Evolutionary conservation across 352 stramenopile species (phyloP).

Genomic region (Phytophthora hibernalis): DNA sequence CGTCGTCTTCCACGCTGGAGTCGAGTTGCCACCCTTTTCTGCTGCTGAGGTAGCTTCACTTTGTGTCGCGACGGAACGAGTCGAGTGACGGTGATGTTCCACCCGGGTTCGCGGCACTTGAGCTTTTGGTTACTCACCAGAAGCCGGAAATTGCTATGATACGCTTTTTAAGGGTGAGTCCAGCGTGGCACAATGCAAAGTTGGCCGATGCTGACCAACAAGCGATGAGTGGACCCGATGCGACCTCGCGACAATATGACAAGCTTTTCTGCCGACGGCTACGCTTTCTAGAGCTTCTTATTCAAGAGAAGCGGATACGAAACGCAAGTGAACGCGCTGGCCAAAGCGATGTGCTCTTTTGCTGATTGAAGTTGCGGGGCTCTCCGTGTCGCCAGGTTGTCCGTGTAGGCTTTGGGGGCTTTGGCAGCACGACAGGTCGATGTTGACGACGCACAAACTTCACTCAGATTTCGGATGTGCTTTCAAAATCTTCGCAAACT

Average conservation of each 20-base stretch:
- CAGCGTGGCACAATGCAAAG: conserved; percentile 8
- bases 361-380: background rate
- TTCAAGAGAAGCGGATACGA: conserved; percentile 1
- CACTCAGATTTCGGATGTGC: no score
- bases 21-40: conserved; percentile 22
- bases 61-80: background rate
- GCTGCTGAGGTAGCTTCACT: conserved; percentile 11
- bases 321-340: background rate
- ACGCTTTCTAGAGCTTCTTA: conserved; percentile 24
- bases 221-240: conserved; percentile 17
- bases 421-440: no score
- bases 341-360: background rate
- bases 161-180: conserved; percentile 9
- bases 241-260: conserved; percentile 17
- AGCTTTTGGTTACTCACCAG: conserved; percentile 16
- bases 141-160: conserved; percentile 20
- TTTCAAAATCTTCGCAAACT: no score
- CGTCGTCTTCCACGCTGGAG: conserved; percentile 16
- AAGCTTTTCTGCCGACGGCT: conserved; percentile 5
- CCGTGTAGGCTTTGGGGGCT: no score
- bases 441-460: no score
- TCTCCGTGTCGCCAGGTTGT: background rate
- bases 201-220: conserved; percentile 25
- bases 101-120: conserved; percentile 21
- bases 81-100: conserved; percentile 2